Evolutionary conservation across 208 protist species (phyloP).

Genomic region (Leishmania martiniquensis): DNA sequence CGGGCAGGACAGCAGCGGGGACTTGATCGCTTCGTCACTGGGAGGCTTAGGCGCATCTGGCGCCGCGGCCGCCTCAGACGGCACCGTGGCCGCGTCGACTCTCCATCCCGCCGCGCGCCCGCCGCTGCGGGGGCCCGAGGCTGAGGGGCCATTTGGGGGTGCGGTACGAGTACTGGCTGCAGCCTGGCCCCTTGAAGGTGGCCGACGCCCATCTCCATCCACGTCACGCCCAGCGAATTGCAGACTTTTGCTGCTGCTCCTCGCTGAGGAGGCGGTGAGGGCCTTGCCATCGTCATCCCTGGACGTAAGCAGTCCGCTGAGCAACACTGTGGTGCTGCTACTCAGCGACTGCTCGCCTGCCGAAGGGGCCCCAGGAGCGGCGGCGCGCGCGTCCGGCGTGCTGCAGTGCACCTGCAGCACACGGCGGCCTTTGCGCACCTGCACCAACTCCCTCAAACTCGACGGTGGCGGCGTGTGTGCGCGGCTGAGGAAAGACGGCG

Average conservation of each 20-base stretch:
- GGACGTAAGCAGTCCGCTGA: slow-evolving; percentile 1
- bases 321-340: slow-evolving; percentile 8
- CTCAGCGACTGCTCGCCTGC: slow-evolving; percentile 1
- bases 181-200: neutral
- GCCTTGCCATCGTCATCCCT: neutral
- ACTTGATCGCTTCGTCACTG: neutral
- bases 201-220: neutral
- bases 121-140: neutral
- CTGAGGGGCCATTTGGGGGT: neutral
- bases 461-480: slow-evolving; percentile 47
- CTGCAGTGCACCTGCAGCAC: slow-evolving; percentile 2
- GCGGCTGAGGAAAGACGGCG: slow-evolving; percentile 38
- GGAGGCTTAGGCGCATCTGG: neutral
- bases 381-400: slow-evolving; percentile 8
- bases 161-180: neutral
- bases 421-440: slow-evolving; percentile 16
- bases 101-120: neutral
- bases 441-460: slow-evolving; percentile 23
- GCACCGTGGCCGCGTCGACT: neutral
- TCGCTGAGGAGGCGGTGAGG: neutral
- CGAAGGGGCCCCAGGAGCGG: neutral
- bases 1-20: slow-evolving; percentile 9
- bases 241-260: neutral
- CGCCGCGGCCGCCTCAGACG: neutral
- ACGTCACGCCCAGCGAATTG: neutral